Base-by-base conservation (phyloP, 192 early-diverging fungal species). In the Coemansia sp. region DNA sequence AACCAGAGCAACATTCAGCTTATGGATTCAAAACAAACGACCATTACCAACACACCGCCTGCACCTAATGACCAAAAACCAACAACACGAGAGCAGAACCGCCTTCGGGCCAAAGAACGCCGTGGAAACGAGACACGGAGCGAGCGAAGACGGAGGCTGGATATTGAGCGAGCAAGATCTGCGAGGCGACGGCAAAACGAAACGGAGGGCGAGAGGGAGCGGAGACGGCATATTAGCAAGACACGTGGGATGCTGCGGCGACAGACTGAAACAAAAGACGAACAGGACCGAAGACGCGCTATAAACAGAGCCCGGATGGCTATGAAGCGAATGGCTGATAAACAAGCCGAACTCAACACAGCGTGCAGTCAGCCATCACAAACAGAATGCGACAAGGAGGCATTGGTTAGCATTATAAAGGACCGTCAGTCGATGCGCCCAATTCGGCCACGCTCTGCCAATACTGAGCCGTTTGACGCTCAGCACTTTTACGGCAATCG, bases 291-390 rank as follows among this genome's bases (percentile, higher is more conserved):
- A 2, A 41, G 76, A 2, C 37, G 55, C 12, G 76, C 72, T 6
- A 22, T 25, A 9, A 78, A 78, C 45, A 52, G 76, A 12, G 4
- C 65, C 2, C 59, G 70, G 21, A 78, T 78, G 76, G 76, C 76
- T 35, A 35, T 1, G 32, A 35, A 35, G 32, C 32, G 32, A 35
- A 35, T 35, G 32, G 32, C 32, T 8, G 6, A 35, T 8, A 35
- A 35, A 35, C 32, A 35, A 9, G 8, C 32, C 7, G 32, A 35
- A 35, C 32, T 35, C 32, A 32, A 32, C 29, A 35, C 8, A 35
- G 6, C 7, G 4, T 35, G 32, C 27, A 27, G 27, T 35, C 32
- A 35, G 32, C 7, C 32, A 35, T 6, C 6, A 35, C 32, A 35
- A 8, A 35, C 32, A 7, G 32, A 35, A 35, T 35, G 32, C 32